phyloP scores from a whole-genome alignment of 2,329 filamentous ascomycete species.

The Camptophora hylomeconis region DNA sequence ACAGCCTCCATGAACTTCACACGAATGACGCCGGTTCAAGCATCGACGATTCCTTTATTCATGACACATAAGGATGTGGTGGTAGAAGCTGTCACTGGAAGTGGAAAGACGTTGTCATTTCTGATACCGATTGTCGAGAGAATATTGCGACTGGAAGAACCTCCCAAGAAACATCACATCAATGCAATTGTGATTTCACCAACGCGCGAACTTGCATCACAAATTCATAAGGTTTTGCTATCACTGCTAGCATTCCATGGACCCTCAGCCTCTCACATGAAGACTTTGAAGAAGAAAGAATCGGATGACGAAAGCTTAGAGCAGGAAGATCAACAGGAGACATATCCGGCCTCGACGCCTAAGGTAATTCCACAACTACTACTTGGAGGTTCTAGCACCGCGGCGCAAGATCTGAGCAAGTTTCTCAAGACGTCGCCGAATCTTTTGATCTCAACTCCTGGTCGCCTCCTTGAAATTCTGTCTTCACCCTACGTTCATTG shows the following conservation, averaged over 20 bases:
- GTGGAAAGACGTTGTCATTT: constrained; percentile 80
- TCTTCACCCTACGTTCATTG: constrained; percentile 79
- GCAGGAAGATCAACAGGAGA: constrained; percentile 6
- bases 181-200: constrained; percentile 86
- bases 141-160: constrained; percentile 64
- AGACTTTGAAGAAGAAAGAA: constrained; percentile 27
- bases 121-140: constrained; percentile 73
- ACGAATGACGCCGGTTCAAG: constrained; percentile 89
- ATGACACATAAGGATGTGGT: constrained; percentile 85
- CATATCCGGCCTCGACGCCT: constrained; percentile 24
- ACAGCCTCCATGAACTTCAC: constrained; percentile 72
- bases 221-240: constrained; percentile 72
- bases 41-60: constrained; percentile 77
- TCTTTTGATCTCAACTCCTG: constrained; percentile 79
- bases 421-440: constrained; percentile 82
- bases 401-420: constrained; percentile 71
- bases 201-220: constrained; percentile 77
- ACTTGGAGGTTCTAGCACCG: constrained; percentile 67
- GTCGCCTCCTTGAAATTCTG: constrained; percentile 75
- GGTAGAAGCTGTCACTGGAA: constrained; percentile 83
- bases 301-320: constrained; percentile 24
- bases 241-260: constrained; percentile 72
- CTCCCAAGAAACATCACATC: constrained; percentile 79
- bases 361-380: constrained; percentile 74
- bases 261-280: constrained; percentile 47